Base-by-base conservation (phyloP, 345 rosid species). In the Cardamine occulta region DNA sequence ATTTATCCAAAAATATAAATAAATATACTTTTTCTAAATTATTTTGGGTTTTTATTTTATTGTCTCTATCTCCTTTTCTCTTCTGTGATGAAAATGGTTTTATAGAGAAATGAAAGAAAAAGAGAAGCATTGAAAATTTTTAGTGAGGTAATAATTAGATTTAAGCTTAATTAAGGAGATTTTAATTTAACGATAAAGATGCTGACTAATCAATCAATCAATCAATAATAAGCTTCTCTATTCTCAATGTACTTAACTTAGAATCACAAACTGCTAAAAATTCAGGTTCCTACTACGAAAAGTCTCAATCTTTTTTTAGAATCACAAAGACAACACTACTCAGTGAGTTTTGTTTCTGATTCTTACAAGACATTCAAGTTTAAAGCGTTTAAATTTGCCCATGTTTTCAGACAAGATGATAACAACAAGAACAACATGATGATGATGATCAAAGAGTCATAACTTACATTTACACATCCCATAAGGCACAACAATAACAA, bases 41-140 rank as follows among this genome's bases (percentile, higher is more conserved):
- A 8, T 47, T 73, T 64, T 59, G 24, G 64, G 67, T 63, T 68
- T 65, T 75, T 54, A 17, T 44, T 32, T 40, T 63, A 31, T 47
- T 53, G 68, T 45, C 65, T 47, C 54, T 61, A 60, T 51, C 8
- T 28, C 17, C 66, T 62, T 80, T 80, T 71, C 51, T 57, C 63
- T 52, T 26, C 86, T 74, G 82, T 31, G 7, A 56, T 4, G 17
- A 8, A 23, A 44, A 35, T 65, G 68, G 80, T 57, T 57, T 77
- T 72, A 77, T 65, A 77, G 81, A 76, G 65, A 80, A 80, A 64
- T 17, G 68, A 84, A 79, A 45, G 19, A 66, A 32, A 49, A 35
- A 73, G 55, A 75, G 14, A 44, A 11, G 65, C 53, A 71, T 47
- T 65, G 76, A 49, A 72, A 65, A 77, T 65, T 65, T 72, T 77